Conservation (phyloP, 768 basidiomycete species). For the Dioszegia hungarica region DNA sequence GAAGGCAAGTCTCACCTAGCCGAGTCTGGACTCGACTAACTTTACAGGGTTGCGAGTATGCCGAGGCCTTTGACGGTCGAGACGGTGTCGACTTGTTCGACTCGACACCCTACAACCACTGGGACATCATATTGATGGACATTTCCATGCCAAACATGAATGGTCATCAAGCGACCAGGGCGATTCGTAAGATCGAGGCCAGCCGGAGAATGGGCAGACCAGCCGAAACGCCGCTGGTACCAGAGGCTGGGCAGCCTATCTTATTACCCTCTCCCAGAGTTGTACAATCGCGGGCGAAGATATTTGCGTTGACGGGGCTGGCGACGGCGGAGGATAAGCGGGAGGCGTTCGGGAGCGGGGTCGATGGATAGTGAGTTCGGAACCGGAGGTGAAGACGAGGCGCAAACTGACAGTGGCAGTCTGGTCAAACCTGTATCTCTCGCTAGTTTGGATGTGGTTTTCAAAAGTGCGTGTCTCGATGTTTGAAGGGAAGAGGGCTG, state of each 20-base stretch:
- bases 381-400: not conserved
- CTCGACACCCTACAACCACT: constrained; percentile 60
- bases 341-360: constrained; percentile 82
- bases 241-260: constrained; percentile 3
- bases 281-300: constrained; percentile 48
- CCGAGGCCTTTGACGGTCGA: constrained; percentile 76
- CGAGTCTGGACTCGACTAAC: not conserved
- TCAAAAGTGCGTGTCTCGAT: constrained; percentile 38
- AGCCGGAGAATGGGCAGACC: constrained; percentile 37
- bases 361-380: constrained; percentile 85
- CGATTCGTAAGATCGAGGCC: constrained; percentile 72
- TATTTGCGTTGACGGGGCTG: constrained; percentile 87
- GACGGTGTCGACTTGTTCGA: constrained; percentile 75
- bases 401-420: constrained; percentile 51
- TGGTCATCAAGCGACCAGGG: constrained; percentile 75
- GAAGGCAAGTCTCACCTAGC: constrained; percentile 29
- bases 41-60: constrained; percentile 63
- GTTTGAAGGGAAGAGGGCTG: not conserved
- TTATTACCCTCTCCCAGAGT: constrained; percentile 30
- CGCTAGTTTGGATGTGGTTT: constrained; percentile 64
- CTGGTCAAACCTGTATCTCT: constrained; percentile 95
- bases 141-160: constrained; percentile 92
- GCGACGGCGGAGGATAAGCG: constrained; percentile 89
- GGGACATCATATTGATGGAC: constrained; percentile 83
- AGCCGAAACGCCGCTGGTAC: not conserved